These are phyloP conservation scores for Rheum nobile DNA, from an alignment of 148 eudicot genomes.

Conservation along the genomic window DNA sequence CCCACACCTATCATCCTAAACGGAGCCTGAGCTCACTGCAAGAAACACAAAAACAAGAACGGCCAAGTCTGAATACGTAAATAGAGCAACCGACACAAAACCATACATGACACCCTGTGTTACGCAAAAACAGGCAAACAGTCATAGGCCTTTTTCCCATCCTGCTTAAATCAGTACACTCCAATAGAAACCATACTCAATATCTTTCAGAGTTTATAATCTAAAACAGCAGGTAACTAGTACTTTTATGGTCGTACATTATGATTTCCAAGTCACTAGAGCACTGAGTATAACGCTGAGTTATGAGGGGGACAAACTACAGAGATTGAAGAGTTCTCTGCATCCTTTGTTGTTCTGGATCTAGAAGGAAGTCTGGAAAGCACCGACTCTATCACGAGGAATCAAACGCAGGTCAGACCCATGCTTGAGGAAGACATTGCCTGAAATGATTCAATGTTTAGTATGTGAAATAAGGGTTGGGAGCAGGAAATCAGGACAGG, in stretches of 20 bases:
- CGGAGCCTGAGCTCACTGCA: neutral
- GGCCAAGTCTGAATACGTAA: neutral
- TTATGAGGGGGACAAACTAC: neutral
- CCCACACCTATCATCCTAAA: neutral
- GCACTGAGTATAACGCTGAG: neutral
- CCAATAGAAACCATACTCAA: neutral
- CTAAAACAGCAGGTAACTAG: neutral
- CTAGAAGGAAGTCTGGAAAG: constrained; percentile 10
- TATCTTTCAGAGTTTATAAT: neutral
- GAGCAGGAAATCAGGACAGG: neutral
- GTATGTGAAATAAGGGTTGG: neutral
- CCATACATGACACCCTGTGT: neutral
- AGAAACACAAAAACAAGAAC: neutral
- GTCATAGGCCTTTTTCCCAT: neutral
- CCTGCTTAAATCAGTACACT: neutral
- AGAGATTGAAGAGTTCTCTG: neutral
- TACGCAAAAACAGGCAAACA: neutral
- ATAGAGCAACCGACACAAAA: neutral
- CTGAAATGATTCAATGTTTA: constrained; percentile 28
- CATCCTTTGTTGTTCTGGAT: neutral
- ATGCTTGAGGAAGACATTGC: constrained; percentile 92
- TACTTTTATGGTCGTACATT: neutral
- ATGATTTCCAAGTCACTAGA: neutral
- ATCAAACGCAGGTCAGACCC: constrained; percentile 92
- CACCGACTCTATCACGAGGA: constrained; percentile 96